phyloP scores from a whole-genome alignment of 1,284 basidiomycete genomes.

The Cryptococcus jaspeensis region DNA sequence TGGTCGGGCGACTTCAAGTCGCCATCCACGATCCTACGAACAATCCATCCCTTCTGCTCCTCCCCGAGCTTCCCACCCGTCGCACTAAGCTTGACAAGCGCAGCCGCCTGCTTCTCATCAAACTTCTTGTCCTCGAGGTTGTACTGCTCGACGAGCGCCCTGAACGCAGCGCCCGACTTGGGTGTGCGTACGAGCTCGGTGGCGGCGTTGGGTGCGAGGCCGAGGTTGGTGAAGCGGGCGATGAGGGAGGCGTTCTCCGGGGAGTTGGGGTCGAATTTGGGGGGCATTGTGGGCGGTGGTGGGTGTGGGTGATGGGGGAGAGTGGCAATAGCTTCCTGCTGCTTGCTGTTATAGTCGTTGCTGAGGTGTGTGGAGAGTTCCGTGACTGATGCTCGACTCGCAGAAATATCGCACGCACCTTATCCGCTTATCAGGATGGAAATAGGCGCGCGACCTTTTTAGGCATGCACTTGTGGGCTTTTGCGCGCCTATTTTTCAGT shows the following conservation, averaged over 20 bases:
- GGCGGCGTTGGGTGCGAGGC: slow-evolving; percentile 74
- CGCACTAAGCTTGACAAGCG: slow-evolving; percentile 69
- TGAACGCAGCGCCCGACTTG: slow-evolving; percentile 70
- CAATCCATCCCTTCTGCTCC: slow-evolving; percentile 65
- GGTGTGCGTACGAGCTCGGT: slow-evolving; percentile 76
- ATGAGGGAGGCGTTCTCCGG: slow-evolving; percentile 58
- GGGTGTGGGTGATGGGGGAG: not conserved
- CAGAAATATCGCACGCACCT: too few relatives aligned
- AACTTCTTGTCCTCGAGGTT: slow-evolving; percentile 57
- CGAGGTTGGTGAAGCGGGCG: slow-evolving; percentile 73
- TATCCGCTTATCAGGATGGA: too few relatives aligned
- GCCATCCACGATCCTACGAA: slow-evolving; percentile 67
- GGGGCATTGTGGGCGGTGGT: slow-evolving; percentile 48
- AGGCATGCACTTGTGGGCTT: too few relatives aligned
- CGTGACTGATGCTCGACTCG: too few relatives aligned
- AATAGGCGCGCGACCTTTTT: too few relatives aligned
- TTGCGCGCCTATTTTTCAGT: too few relatives aligned
- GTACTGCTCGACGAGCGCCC: slow-evolving; percentile 66
- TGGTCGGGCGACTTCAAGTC: slow-evolving; percentile 82
- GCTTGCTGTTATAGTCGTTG: not conserved
- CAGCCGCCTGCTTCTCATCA: slow-evolving; percentile 76
- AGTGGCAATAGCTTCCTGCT: not conserved
- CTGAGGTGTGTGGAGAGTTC: not conserved
- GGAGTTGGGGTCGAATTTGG: slow-evolving; percentile 56
- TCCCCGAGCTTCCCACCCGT: slow-evolving; percentile 63